Percentiles rank a stretch among this genome's conserved stretches.
Conservation (phyloP, 805 yeast genomes). For the Ogataea dorogensis region DNA sequence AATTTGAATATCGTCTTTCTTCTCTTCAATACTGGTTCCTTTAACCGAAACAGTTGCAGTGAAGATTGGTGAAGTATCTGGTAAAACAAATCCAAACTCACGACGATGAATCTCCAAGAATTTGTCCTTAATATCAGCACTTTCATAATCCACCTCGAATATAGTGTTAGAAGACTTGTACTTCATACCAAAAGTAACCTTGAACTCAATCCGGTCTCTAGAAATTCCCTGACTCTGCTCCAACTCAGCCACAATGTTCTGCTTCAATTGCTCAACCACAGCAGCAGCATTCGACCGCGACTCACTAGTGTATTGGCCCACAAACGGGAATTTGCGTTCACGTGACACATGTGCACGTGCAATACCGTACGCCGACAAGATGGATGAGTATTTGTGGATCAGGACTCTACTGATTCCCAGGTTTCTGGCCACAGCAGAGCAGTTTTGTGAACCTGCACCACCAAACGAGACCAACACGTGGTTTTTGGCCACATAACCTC, state of each 20-base stretch:
- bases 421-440: conserved; percentile 41
- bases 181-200: conserved; percentile 69
- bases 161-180: conserved; percentile 86
- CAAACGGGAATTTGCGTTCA: conserved; percentile 68
- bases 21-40: conserved; percentile 36
- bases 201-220: conserved; percentile 44
- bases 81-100: conserved; percentile 70
- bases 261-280: conserved; percentile 54
- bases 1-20: neutral
- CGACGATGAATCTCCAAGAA: conserved; percentile 58
- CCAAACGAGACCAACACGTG: conserved; percentile 48
- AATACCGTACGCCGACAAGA: conserved; percentile 44
- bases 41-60: conserved; percentile 47
- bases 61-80: conserved; percentile 18
- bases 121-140: conserved; percentile 35
- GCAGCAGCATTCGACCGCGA: conserved; percentile 36
- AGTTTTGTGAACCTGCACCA: conserved; percentile 51
- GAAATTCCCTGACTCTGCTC: conserved; percentile 45
- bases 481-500: conserved; percentile 41
- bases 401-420: conserved; percentile 41
- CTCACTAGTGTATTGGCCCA: conserved; percentile 23
- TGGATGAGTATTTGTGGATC: conserved; percentile 47
- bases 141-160: conserved; percentile 51
- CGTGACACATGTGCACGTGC: conserved; percentile 47
- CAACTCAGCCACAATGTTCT: conserved; percentile 43